Base-by-base conservation (phyloP, 1,139 yeast genomes). In the Geotrichum restrictum region DNA sequence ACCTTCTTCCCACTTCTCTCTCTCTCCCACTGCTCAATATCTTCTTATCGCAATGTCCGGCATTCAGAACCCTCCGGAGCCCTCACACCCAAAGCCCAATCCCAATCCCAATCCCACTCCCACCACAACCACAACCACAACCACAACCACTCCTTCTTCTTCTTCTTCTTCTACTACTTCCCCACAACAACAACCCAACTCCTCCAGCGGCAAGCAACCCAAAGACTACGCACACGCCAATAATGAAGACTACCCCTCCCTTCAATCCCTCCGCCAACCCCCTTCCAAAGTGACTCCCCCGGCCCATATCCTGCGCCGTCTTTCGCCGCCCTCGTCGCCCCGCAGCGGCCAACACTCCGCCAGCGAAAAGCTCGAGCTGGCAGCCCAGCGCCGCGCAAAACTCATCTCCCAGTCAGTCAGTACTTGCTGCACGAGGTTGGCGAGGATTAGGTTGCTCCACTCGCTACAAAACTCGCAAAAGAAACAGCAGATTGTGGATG, bases 111-210 rank as follows among this genome's bases (percentile, higher is more conserved):
- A n/a, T n/a, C n/a, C n/a, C n/a, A n/a, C n/a, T n/a, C n/a, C n/a
- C n/a, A n/a, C n/a, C n/a, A n/a, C n/a, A n/a, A n/a, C n/a, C n/a
- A n/a, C n/a, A n/a, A n/a, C n/a, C n/a, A n/a, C n/a, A n/a, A n/a
- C n/a, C n/a, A n/a, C n/a, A n/a, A n/a, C n/a, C 29, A 5, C 14
- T n/a, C 37, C 37, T 4, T 5, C 37, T 33, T 44, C 50, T 66
- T 67, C 38, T 61, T 59, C 67, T 71, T 74, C 66, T 74, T 77
- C 58, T 69, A 71, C 74, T 80, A 81, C 72, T 79, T 81, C 71
- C 19, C 5, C 41, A 11, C 18, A 10, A 37, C 14, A 5, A 18
- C 11, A 14, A 6, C 5, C 41, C 11, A 5, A 14, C 41, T 37
- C 19, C 41, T 37, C 41, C 41, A 11, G 16, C 11, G 8, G 13